Evolutionary conservation across 257 asterid genomes (phyloP).

Genomic region (Penstemon davidsonii): DNA sequence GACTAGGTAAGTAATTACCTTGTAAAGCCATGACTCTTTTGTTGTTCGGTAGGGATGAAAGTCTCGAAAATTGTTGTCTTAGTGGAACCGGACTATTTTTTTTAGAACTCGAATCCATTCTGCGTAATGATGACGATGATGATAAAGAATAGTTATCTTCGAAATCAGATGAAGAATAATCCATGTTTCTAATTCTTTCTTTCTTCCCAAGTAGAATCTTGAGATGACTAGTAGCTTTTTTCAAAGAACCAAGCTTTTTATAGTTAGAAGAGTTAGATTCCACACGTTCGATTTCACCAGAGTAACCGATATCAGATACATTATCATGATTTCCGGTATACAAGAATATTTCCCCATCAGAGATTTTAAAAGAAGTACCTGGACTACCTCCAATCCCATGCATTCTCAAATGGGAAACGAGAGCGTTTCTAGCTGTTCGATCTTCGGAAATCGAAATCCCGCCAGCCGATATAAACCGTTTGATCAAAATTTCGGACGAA

Average conservation of each 20-base stretch:
- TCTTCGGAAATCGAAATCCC: conserved; percentile 59
- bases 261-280: conserved; percentile 31
- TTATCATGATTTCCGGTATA: conserved; percentile 51
- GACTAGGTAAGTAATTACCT: conserved; percentile 43
- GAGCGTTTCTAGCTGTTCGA: conserved; percentile 37
- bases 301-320: conserved; percentile 39
- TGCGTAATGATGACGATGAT: conserved; percentile 42
- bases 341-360: conserved; percentile 70
- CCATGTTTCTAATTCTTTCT: conserved; percentile 24
- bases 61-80: conserved; percentile 56
- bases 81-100: conserved; percentile 51
- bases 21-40: conserved; percentile 41
- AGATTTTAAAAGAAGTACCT: conserved; percentile 74
- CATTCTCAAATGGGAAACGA: conserved; percentile 57
- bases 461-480: conserved; percentile 68
- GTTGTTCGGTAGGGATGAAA: conserved; percentile 52
- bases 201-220: conserved; percentile 51
- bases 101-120: conserved; percentile 25
- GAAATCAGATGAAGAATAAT: background rate
- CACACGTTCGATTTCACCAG: conserved; percentile 51
- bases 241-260: conserved; percentile 42
- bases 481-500: conserved; percentile 71
- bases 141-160: conserved; percentile 44
- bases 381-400: conserved; percentile 75
- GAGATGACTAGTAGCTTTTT: conserved; percentile 46